These are phyloP conservation scores for Solanum hybrid DNA, from an alignment of 305 asterid genomes.

Conservation along the genomic window DNA sequence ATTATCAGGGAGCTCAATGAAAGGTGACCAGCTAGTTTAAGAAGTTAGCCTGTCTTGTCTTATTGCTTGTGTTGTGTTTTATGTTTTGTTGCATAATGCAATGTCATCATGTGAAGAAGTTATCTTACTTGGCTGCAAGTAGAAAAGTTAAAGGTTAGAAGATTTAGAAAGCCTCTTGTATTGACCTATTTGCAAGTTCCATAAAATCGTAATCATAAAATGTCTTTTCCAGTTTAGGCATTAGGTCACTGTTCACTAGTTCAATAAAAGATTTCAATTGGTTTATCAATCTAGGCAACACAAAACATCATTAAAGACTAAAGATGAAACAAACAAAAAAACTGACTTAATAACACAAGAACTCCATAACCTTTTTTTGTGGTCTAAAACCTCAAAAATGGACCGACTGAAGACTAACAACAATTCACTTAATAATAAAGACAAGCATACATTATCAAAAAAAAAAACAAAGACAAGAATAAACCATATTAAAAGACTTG, in stretches of 20 bases:
- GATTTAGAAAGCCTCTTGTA: background rate
- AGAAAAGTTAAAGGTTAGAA: background rate
- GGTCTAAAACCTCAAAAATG: background rate
- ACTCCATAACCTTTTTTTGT: background rate
- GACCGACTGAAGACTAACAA: background rate
- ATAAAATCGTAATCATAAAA: background rate
- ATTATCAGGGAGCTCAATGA: constrained; percentile 67
- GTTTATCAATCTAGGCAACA: background rate
- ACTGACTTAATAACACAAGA: background rate
- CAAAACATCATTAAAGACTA: background rate
- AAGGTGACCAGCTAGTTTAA: constrained; percentile 43
- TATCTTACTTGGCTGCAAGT: background rate
- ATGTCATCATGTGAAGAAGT: background rate
- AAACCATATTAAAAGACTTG: background rate
- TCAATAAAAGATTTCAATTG: background rate
- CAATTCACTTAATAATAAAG: background rate
- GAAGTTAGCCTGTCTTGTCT: background rate
- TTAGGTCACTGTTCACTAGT: background rate
- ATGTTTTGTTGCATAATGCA: background rate
- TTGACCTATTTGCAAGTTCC: background rate
- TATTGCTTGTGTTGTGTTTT: constrained; percentile 3
- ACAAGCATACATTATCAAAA: background rate
- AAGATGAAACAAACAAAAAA: background rate
- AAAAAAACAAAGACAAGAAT: background rate
- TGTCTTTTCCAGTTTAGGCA: background rate